A percentile compares a stretch with the other conserved stretches of the same genome.
Evolutionary conservation across 78 protist genomes (phyloP).

Genomic region (Emiliania huxleyi): DNA sequence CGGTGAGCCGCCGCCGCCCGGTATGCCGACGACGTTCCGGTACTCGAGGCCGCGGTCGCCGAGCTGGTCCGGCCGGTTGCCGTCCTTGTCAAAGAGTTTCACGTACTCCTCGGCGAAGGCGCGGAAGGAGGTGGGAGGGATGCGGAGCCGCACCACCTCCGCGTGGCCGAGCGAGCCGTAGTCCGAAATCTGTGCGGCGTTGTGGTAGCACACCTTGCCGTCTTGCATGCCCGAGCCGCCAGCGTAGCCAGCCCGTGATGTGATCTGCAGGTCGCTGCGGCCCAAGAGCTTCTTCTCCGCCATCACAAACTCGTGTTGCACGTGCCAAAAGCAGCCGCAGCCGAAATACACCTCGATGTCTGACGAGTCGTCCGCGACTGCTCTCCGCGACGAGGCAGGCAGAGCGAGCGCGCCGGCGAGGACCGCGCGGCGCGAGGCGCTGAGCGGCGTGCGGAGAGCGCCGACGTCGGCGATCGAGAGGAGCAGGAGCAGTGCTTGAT

Average conservation of each 20-base stretch:
- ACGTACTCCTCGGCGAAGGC: background rate
- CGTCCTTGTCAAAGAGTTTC: conserved; percentile 2
- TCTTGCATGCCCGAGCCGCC: conserved; percentile 16
- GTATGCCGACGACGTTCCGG: conserved; percentile 16
- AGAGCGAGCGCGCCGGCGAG: background rate
- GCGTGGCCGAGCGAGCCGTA: conserved; percentile 37
- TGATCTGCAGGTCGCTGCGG: background rate
- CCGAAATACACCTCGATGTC: background rate
- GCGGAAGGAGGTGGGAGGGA: background rate
- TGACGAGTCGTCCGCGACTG: background rate
- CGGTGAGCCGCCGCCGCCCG: background rate
- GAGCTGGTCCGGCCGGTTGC: conserved; percentile 1
- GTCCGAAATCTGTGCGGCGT: background rate
- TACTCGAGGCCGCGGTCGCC: conserved; percentile 32
- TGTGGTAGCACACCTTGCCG: conserved; percentile 38
- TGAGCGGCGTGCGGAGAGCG: too few species aligned
- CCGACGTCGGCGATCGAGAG: too few species aligned
- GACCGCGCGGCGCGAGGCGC: background rate
- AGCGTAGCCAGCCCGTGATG: conserved; percentile 4
- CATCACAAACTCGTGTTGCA: background rate
- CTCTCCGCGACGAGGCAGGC: background rate
- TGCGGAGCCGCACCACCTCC: conserved; percentile 9
- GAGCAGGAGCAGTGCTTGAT: too few species aligned
- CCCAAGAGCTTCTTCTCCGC: conserved; percentile 19
- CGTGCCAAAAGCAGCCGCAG: conserved; percentile 19